phyloP scores from a whole-genome alignment of 1,284 basidiomycete genomes.

The Taiwanofungus camphoratus region DNA sequence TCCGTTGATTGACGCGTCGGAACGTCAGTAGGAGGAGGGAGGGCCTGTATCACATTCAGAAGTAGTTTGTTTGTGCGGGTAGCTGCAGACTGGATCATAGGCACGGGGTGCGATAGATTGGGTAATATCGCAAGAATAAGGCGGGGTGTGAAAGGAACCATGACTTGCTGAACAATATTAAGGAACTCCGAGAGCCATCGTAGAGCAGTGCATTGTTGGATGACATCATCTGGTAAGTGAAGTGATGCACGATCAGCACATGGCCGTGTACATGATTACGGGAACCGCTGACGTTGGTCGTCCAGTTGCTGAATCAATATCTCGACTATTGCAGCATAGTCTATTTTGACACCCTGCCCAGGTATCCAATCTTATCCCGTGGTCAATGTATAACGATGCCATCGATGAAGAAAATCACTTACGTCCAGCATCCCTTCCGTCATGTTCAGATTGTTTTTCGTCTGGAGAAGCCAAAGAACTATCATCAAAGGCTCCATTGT shows the following conservation, averaged over 20 bases:
- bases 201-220: constrained; percentile 84
- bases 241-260: background rate
- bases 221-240: constrained; percentile 66
- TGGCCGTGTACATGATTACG: background rate
- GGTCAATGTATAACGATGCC: constrained; percentile 20
- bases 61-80: constrained; percentile 84
- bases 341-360: constrained; percentile 88
- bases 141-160: constrained; percentile 91
- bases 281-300: constrained; percentile 61
- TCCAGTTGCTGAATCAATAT: constrained; percentile 91
- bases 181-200: constrained; percentile 93
- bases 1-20: constrained; percentile 32
- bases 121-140: constrained; percentile 91
- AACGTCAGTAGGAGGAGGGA: constrained; percentile 66
- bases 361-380: constrained; percentile 72
- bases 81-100: constrained; percentile 86
- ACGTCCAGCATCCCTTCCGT: constrained; percentile 64
- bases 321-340: constrained; percentile 90
- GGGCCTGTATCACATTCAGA: constrained; percentile 77
- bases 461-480: constrained; percentile 24
- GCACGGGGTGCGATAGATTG: constrained; percentile 88
- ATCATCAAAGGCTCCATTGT: constrained; percentile 30
- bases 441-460: constrained; percentile 45
- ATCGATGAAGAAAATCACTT: constrained; percentile 15
- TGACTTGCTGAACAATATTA: constrained; percentile 82